Conservation (phyloP, 345 rosid genomes). For the Lumnitzera racemosa region DNA sequence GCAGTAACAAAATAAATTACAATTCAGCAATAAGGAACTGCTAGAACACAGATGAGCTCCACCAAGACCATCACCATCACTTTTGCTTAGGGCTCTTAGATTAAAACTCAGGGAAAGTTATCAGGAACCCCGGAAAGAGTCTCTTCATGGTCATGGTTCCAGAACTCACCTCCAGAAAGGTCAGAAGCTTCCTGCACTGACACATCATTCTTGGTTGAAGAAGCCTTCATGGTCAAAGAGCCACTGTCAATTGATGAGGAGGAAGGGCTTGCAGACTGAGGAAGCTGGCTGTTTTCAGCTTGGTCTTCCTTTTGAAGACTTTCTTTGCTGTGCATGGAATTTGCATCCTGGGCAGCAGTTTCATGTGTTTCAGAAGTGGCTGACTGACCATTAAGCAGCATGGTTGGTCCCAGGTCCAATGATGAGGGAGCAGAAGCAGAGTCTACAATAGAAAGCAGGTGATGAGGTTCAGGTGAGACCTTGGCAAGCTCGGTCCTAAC, state of each 20-base stretch:
- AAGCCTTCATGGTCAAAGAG: constrained; percentile 1
- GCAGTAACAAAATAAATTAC: too few species aligned
- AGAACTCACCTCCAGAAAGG: constrained; percentile 32
- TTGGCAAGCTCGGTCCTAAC: constrained; percentile 28
- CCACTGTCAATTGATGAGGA: constrained; percentile 18
- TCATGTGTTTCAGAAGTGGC: constrained; percentile 22
- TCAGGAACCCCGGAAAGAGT: neutral
- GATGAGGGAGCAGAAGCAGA: constrained; percentile 33
- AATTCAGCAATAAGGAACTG: too few species aligned
- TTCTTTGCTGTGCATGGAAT: constrained; percentile 7
- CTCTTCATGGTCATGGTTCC: neutral
- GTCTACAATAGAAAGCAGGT: constrained; percentile 11
- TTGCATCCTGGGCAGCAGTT: constrained; percentile 20
- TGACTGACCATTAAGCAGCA: constrained; percentile 15
- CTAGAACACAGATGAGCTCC: too few species aligned
- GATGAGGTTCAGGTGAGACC: constrained; percentile 12
- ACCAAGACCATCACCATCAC: too few species aligned
- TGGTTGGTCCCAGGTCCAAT: constrained; percentile 35
- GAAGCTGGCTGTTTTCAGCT: constrained; percentile 19
- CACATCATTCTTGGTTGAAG: constrained; percentile 20
- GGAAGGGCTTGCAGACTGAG: constrained; percentile 23
- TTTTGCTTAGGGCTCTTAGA: too few species aligned
- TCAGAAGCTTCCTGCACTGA: constrained; percentile 16
- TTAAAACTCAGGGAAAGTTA: too few species aligned
- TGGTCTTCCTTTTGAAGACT: constrained; percentile 17